These are phyloP conservation scores for Tylopilus rubrobrunneus DNA, from an alignment of 768 basidiomycete genomes.

Conservation along the genomic window DNA sequence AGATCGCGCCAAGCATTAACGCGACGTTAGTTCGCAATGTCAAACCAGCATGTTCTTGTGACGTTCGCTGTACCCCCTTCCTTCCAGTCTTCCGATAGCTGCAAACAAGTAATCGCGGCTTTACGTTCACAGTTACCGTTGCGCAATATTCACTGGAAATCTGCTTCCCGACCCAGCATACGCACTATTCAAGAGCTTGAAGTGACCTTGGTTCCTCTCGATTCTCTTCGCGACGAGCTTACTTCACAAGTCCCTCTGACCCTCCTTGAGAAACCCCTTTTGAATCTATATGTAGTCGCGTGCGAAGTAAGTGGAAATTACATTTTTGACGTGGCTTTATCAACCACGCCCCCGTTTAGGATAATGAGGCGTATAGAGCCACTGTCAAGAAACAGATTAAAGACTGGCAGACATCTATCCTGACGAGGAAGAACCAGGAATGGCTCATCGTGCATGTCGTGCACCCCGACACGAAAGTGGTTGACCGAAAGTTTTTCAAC, in stretches of 20 bases:
- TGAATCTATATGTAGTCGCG: constrained; percentile 81
- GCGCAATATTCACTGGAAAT: constrained; percentile 91
- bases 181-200: constrained; percentile 89
- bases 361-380: constrained; percentile 71
- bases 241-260: constrained; percentile 73
- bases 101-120: constrained; percentile 64
- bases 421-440: constrained; percentile 78
- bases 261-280: constrained; percentile 79
- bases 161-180: constrained; percentile 61
- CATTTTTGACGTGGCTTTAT: constrained; percentile 2
- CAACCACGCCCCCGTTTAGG: constrained; percentile 33
- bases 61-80: constrained; percentile 63
- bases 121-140: constrained; percentile 76
- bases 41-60: constrained; percentile 54
- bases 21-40: constrained; percentile 20
- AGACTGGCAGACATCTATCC: constrained; percentile 78
- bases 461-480: constrained; percentile 59
- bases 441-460: constrained; percentile 91
- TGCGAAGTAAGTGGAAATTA: constrained; percentile 69
- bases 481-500: constrained; percentile 70
- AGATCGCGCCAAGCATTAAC: neutral
- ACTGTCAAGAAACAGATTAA: constrained; percentile 82
- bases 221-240: constrained; percentile 66
- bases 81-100: constrained; percentile 67
- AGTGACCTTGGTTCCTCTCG: constrained; percentile 66